Base-by-base conservation (phyloP, 2,329 filamentous ascomycete genomes). In the Colletotrichum plurivorum region DNA sequence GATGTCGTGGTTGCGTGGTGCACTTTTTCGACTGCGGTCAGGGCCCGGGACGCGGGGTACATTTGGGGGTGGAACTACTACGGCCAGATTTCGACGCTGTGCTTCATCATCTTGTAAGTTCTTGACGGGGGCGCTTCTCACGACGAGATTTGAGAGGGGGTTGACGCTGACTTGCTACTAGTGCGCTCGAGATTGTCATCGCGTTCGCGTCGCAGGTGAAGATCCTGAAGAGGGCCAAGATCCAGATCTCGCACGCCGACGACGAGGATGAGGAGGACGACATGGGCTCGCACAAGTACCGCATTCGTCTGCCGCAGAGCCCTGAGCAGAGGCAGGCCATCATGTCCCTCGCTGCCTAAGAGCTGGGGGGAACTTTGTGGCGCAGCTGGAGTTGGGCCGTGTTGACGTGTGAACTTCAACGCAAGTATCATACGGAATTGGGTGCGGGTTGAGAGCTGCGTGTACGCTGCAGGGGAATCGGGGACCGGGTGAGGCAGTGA, bases 211-310 rank as follows among this genome's bases (percentile, higher is more conserved):
- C 53, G 63, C 67, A 61, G n/a, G 53, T 70, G 27, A 5, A 45
- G 20, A 51, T 70, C 12, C 20, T 70, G 25, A 68, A 46, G 67
- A 36, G 53, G 18, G 63, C 63, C 56, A 70, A 46, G 46, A 52
- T 70, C 16, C 63, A 48, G 9, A 31, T 68, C 45, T 22, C 48
- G 7, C 52, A 54, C 22, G 31, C 31, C 31, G 63, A 67, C 12
- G 48, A 61, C 6, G 63, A 70, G 1, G 63, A 63, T n/a, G 57
- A 55, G 7, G 63, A 63, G 22, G 63, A 61, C 2, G 67, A 57
- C 6, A 12, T 61, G 12, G 66, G 43, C 4, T 68, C 60, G 20
- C 62, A 54, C 43, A 70, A 68, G 46, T 70, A 70, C 53, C 63
- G 67, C n/a, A 68, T 70, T 13, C 63, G 48, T 2, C 27, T 70